Evolutionary conservation across 2,329 filamentous ascomycete genomes (phyloP).

Genomic region (Cryphonectria radicalis): DNA sequence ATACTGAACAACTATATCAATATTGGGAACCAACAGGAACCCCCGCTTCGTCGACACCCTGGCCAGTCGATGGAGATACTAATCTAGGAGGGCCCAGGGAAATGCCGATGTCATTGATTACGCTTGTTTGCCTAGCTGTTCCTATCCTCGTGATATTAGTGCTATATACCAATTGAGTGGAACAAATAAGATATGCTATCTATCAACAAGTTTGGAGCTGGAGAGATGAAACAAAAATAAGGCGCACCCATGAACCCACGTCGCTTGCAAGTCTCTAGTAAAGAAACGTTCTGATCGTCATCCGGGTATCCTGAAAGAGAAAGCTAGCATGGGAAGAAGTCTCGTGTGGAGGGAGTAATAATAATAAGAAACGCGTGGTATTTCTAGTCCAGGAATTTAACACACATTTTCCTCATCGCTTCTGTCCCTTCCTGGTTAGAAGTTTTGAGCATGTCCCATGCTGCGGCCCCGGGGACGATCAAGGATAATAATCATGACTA

Average conservation of each 20-base stretch:
- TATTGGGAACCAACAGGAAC: not conserved
- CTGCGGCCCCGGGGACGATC: not conserved
- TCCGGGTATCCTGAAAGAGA: not conserved
- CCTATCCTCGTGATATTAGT: not conserved
- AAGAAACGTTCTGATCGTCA: not conserved
- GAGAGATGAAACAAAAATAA: not conserved
- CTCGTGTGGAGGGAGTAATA: not conserved
- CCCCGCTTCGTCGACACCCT: not conserved
- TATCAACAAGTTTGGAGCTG: not conserved
- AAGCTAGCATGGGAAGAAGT: not conserved
- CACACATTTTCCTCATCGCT: not conserved
- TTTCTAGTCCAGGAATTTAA: not conserved
- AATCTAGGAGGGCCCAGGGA: not conserved
- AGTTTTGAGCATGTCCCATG: not conserved
- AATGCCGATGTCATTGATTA: not conserved
- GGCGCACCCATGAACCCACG: not conserved
- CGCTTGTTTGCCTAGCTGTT: not conserved
- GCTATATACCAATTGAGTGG: not conserved
- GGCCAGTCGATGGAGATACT: not conserved
- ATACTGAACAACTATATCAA: not conserved
- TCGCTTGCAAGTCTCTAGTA: not conserved
- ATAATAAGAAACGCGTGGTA: not conserved
- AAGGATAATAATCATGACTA: not conserved
- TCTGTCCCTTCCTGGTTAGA: not conserved
- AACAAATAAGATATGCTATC: not conserved